Base-by-base conservation (phyloP, 1,284 basidiomycete genomes). In the Naganishia albida region DNA sequence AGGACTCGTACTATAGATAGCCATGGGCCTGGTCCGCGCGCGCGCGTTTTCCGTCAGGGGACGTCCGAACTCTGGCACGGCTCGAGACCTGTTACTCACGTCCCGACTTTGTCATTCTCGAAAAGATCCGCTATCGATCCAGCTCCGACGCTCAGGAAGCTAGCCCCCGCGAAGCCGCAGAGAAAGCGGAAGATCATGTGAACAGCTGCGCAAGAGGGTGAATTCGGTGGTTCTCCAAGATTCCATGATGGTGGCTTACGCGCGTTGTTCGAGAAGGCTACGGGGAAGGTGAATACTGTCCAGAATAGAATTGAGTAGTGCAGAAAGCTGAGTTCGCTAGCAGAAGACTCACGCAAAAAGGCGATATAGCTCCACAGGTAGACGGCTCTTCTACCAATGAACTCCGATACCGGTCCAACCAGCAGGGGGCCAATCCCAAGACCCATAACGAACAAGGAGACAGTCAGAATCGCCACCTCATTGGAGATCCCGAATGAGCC, bases 121-220 rank as follows among this genome's bases (percentile, higher is more conserved):
- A 90, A 92, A 64, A 91, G 74, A 74, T 92, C 91, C 23, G 86
- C 86, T 20, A 92, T 84, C 54, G 85, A 87, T 2, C 90, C 90
- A 0, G 91, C 91, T 0, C 88, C 86, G 1, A 93, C 90, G 64
- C 85, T 87, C 25, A 93, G 78, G 75, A 93, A 93, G 0, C 89
- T 86, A 0, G 87, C 81, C 0, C 89, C 82, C 4, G 75, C 76
- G 28, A 88, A 83, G 0, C 90, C 90, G 2, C 84, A 84, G 23
- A 89, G 70, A 73, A 88, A 89, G 3, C 88, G 85, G 70, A 89
- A 89, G 69, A 87, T 80, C 10, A 90, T 78, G 70, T 84, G 84
- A 0, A 86, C 83, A 12, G 80, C 85, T 40, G 54, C 6, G 52
- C 15, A 15, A 16, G 15, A 44, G 50, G 52, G 39, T 16, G 2